Evolutionary conservation across 106 monocot species (phyloP), one percentile per base, ranked within the genome.

Genomic region (Allium cepa): DNA sequence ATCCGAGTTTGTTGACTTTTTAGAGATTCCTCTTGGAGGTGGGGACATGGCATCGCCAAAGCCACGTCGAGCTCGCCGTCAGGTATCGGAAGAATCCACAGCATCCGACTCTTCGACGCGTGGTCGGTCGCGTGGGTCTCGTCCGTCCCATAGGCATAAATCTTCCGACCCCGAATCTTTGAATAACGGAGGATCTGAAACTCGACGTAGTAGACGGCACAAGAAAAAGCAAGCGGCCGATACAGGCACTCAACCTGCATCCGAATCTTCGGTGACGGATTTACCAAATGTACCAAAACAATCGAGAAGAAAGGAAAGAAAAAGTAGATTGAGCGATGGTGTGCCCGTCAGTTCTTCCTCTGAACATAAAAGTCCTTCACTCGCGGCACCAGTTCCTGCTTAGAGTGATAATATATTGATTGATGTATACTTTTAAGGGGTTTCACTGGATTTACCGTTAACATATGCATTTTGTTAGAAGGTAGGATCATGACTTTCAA

Each of bases 131-230:
- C 64, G 67, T 14, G 51, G 53, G 51, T 52, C 67, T 6, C 67
- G 67, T 52, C 50, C 3, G 17, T 7, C 49, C 66, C 50, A 67
- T 11, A 26, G 51, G 13, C 8, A 50, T 48, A 52, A 52, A 26
- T 67, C 52, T 28, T 9, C 51, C 1, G 9, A 50, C 27, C 49
- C 67, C 67, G 67, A 67, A 26, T 67, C 67, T 2, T 14, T 48
- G 8, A 17, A 9, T 15, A 13, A 46, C 46, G 64, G 49, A 55
- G 53, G 53, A 11, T 45, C 36, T 10, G 67, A 27, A 6, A 26
- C 67, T 52, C 67, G 67, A 7, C 51, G 51, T 45, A 48, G 67
- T 10, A 51, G 52, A 17, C 67, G 67, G 47, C 50, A 51, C 22
- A 17, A 4, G 14, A 67, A 67, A 48, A 36, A 36, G 36, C 36